Conservation (phyloP, 1,284 basidiomycete genomes). For the Thecaphora frezii region DNA sequence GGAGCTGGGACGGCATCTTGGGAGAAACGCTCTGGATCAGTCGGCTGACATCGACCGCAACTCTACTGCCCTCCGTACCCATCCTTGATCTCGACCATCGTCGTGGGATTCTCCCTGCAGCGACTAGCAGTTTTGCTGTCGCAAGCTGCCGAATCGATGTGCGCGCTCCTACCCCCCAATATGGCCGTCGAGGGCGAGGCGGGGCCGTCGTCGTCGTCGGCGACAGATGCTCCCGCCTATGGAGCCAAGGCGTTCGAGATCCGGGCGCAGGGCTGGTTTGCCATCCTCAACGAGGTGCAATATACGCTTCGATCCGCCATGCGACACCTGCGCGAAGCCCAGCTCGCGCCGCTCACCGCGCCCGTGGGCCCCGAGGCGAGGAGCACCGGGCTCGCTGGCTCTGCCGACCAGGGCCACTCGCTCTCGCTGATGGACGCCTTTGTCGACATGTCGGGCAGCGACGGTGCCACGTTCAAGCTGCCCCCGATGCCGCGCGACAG, state of each 20-base stretch:
- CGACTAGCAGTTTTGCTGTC: constrained; percentile 26
- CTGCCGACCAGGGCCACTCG: constrained; percentile 18
- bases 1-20: no score
- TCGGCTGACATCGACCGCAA: background rate
- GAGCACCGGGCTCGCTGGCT: constrained; percentile 21
- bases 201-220: background rate
- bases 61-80: no score
- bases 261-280: constrained; percentile 34
- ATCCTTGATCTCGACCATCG: no score
- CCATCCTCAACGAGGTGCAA: constrained; percentile 41
- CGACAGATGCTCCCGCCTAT: background rate
- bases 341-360: constrained; percentile 22
- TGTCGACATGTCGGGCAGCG: constrained; percentile 19
- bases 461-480: constrained; percentile 26
- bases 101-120: background rate
- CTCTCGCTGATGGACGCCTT: constrained; percentile 34
- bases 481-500: constrained; percentile 3
- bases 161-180: constrained; percentile 16
- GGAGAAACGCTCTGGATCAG: background rate
- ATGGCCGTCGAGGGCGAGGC: background rate
- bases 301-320: constrained; percentile 26
- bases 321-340: constrained; percentile 21
- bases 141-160: constrained; percentile 35
- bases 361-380: constrained; percentile 20
- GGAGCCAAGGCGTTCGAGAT: constrained; percentile 35